Evolutionary conservation across 495 filamentous ascomycete genomes (phyloP).

Genomic region (Antarctomyces pellizariae): DNA sequence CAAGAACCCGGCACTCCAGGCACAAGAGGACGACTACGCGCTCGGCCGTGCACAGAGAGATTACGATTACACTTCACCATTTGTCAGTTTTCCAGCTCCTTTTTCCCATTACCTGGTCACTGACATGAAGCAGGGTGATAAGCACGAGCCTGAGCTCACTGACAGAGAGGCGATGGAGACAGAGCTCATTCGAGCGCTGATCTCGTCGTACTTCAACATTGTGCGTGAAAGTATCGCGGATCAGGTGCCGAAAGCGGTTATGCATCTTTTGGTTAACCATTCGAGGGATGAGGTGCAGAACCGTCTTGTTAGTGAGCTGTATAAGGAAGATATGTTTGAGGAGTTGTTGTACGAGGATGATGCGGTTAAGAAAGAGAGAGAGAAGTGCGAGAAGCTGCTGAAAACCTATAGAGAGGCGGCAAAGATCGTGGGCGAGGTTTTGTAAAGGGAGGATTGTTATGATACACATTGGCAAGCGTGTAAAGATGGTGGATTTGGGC

Average conservation of each 20-base stretch:
- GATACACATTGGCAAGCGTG: too few species aligned
- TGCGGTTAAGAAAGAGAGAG: slow-evolving; percentile 83
- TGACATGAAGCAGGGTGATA: slow-evolving; percentile 16
- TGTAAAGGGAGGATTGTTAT: too few species aligned
- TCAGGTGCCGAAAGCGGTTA: slow-evolving; percentile 94
- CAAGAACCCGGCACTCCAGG: slow-evolving; percentile 15
- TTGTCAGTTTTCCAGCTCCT: slow-evolving; percentile 28
- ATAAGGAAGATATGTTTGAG: slow-evolving; percentile 79
- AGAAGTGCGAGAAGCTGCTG: slow-evolving; percentile 90
- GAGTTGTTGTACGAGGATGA: slow-evolving; percentile 96
- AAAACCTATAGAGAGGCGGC: slow-evolving; percentile 90
- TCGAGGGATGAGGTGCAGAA: slow-evolving; percentile 97
- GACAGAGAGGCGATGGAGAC: slow-evolving; percentile 94
- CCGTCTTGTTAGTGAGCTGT: slow-evolving; percentile 80
- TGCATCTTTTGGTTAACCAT: slow-evolving; percentile 96
- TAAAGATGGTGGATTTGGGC: too few species aligned
- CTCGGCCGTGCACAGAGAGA: slow-evolving; percentile 13
- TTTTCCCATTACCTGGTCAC: not conserved
- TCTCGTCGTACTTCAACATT: slow-evolving; percentile 96
- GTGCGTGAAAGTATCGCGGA: slow-evolving; percentile 93
- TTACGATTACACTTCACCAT: slow-evolving; percentile 26
- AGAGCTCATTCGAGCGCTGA: slow-evolving; percentile 85
- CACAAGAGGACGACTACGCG: slow-evolving; percentile 14
- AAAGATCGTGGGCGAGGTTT: slow-evolving; percentile 90
- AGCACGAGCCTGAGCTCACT: slow-evolving; percentile 61